Evolutionary conservation across 2,329 filamentous ascomycete genomes (phyloP).

Genomic region (Fusarium sp.): DNA sequence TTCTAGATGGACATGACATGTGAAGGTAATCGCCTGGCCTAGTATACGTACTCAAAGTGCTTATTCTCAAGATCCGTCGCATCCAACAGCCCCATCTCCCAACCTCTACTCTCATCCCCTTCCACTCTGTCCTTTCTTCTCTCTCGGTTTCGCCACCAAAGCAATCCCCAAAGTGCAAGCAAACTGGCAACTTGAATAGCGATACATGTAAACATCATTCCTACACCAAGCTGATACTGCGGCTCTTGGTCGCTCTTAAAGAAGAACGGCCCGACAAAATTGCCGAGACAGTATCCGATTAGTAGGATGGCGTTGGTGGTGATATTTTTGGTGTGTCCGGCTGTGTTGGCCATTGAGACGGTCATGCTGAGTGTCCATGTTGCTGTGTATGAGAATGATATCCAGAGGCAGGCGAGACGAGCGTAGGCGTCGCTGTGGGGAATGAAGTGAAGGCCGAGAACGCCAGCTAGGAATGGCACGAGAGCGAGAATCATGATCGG

Average conservation of each 20-base stretch:
- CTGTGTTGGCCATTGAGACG: conserved; percentile 42
- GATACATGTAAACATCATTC: conserved; percentile 41
- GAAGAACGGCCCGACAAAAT: conserved; percentile 56
- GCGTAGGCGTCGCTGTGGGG: conserved; percentile 30
- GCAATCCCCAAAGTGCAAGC: conserved; percentile 14
- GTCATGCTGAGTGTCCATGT: conserved; percentile 47
- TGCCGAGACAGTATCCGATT: conserved; percentile 56
- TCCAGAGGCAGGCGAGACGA: conserved; percentile 46
- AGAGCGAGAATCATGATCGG: conserved; percentile 27
- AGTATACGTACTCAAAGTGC: conserved; percentile 37
- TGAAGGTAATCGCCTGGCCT: background rate
- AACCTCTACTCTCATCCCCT: background rate
- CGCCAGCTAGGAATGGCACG: conserved; percentile 23
- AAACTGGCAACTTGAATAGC: conserved; percentile 22
- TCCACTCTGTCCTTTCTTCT: background rate
- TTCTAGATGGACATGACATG: background rate
- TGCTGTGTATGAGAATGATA: conserved; percentile 45
- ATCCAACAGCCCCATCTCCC: conserved; percentile 24
- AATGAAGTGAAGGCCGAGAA: conserved; percentile 27
- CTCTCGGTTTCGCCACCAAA: conserved; percentile 23
- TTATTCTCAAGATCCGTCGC: conserved; percentile 32
- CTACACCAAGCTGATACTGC: conserved; percentile 23
- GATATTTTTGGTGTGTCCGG: conserved; percentile 55
- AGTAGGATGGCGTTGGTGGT: conserved; percentile 61
- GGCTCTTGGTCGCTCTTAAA: conserved; percentile 48